Conservation (phyloP, 192 early-diverging fungal species). For the Rhizophagus sp. region DNA sequence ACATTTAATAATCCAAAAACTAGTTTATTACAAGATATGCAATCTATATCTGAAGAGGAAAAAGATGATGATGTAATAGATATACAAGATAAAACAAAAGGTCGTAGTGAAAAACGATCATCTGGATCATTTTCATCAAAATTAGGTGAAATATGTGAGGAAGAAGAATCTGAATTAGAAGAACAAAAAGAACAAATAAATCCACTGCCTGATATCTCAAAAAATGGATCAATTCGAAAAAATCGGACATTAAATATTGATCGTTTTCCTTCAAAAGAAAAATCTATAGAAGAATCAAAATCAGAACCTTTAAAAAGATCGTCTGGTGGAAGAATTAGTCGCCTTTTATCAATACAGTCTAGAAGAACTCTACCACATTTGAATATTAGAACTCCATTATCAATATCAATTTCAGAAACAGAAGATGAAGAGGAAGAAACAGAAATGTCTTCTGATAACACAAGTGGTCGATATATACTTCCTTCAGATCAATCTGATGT, state of each 20-base stretch:
- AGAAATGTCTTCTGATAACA: neutral
- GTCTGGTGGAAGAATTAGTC: neutral
- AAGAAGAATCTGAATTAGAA: slow-evolving; percentile 22
- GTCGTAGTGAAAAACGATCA: slow-evolving; percentile 1
- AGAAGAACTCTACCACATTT: slow-evolving; percentile 5
- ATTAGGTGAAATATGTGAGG: slow-evolving; percentile 12
- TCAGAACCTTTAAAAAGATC: neutral
- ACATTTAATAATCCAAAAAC: neutral
- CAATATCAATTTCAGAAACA: slow-evolving; percentile 22
- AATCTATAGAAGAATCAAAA: neutral
- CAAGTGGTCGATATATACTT: neutral
- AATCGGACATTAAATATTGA: neutral
- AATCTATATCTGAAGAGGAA: neutral
- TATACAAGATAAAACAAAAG: neutral
- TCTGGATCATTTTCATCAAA: slow-evolving; percentile 15
- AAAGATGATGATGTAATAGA: neutral
- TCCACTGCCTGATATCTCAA: neutral
- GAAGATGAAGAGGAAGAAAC: slow-evolving; percentile 30
- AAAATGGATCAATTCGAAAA: neutral
- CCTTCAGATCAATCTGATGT: slow-evolving; percentile 4
- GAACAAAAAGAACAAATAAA: neutral
- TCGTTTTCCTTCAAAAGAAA: neutral
- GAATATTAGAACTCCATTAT: slow-evolving; percentile 7
- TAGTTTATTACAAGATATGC: neutral
- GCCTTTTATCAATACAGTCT: slow-evolving; percentile 22